Percentiles rank a stretch among this genome's conserved stretches.
Evolutionary conservation across 495 filamentous ascomycete genomes (phyloP).

Genomic region (Aspergillus sparsus): DNA sequence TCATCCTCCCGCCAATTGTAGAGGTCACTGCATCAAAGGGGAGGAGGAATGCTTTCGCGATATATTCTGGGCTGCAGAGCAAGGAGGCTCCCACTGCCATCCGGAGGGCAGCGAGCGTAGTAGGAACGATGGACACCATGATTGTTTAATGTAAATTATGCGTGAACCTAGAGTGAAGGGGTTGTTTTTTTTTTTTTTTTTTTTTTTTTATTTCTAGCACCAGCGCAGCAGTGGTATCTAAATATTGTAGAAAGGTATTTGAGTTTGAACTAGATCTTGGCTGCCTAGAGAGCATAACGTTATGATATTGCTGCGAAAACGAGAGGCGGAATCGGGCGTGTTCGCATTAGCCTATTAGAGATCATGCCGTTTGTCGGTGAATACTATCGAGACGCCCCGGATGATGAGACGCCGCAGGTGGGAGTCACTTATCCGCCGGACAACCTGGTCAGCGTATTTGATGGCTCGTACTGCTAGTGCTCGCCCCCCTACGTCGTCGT

Average conservation of each 20-base stretch:
- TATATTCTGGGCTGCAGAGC: neutral
- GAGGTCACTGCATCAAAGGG: neutral
- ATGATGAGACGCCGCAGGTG: slow-evolving; percentile 2
- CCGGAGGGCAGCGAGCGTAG: neutral
- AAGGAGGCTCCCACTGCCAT: neutral
- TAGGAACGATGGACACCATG: neutral
- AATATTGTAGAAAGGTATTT: neutral
- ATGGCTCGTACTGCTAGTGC: slow-evolving; percentile 2
- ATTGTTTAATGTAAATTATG: neutral
- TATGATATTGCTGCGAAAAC: neutral
- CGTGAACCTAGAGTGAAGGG: neutral
- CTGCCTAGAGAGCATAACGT: neutral
- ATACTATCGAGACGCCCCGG: neutral
- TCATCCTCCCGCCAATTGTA: neutral
- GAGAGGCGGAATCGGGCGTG: neutral
- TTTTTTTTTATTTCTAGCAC: neutral
- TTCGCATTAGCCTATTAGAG: neutral
- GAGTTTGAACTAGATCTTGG: neutral
- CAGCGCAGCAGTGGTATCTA: neutral
- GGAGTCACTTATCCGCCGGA: neutral
- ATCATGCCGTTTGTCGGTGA: neutral
- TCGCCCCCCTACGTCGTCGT: slow-evolving; percentile 1
- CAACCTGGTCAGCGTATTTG: neutral
- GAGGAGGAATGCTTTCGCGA: neutral
- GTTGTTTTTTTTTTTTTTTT: no score